Evolutionary conservation across 148 eudicot species (phyloP), one percentile per base, ranked within the genome.

Genomic region (Hydrangea macrophylla): DNA sequence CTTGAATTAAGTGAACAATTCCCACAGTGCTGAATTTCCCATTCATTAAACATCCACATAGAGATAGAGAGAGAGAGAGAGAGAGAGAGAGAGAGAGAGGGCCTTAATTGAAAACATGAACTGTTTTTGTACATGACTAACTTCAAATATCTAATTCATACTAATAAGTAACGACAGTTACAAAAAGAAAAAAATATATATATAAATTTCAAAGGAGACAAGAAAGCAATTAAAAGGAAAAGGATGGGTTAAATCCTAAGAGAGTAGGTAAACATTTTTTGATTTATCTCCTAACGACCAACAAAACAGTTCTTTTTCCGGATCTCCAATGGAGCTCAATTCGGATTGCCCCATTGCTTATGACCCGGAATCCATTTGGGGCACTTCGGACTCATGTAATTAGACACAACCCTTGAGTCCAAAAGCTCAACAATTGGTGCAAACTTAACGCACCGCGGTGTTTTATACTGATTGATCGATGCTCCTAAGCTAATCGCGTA

Each of bases 401-500:
- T 78, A 0, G 73, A 65, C 67, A 70, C 85, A 12, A 90, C 87
- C 78, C 88, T 87, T 0, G 92, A 83, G 72, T 90, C 84, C 70
- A 94, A 59, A 30, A 94, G 76, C 83, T 94, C 88, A 5, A 94
- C 85, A 60, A 94, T 88, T 15, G 98, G 98, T 5, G 83, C 88
- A 67, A 72, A 94, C 37, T 90, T 94, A 9, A 94, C 96, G 62
- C 98, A 94, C 71, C 98, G 58, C 8, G 98, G 98, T 1, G 98
- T 81, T 74, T 94, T 94, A 55, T 94, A 94, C 83, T 94, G 98
- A 57, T 94, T 90, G 12, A 94, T 90, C 0, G 98, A 94, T 2
- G 98, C 98, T 12, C 98, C 98, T 13, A 90, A 68, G 72, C 97
- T 94, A n/a, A 94, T 90, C 0, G 95, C 89, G 72, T 80, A 82